Evolutionary conservation across 768 basidiomycete genomes (phyloP), one percentile per base, ranked within the genome.

Genomic region (Russula dissimulans): DNA sequence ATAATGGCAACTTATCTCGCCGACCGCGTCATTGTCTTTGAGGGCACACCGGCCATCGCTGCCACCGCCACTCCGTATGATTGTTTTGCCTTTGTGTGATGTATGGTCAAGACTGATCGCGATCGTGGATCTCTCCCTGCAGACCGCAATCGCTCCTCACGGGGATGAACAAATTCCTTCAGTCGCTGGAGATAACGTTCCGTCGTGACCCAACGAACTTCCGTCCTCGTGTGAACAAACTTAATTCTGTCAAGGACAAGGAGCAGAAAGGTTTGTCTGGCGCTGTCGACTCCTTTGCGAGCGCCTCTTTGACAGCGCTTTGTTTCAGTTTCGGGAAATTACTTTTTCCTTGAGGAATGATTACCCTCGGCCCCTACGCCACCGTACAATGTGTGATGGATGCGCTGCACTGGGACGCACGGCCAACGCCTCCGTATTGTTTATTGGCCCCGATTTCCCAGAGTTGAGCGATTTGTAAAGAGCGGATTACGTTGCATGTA

Each of bases 1-100:
- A 97, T 98, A 77, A 97, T 97, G 95, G 95, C 95, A 4, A 97
- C 95, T 2, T 98, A 99, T 74, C 89, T 99, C 57, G 95, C 97
- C 44, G 97, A 99, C 71, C 89, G 95, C 48, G 93, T 97, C 68
- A 93, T 95, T 61, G 92, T 95, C 12, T 95, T 92, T 67, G 86
- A 89, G 71, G 91, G 91, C 42, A 73, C 84, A 67, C 95, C 97
- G 6, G 95, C 94, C 44, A 73, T 94, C 52, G 56, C 86, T 53
- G 95, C 97, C 17, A 95, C 86, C 43, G 97, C 97, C 18, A 89
- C 90, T 29, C 91, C 87, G 91, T 95, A 71, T 69, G 88, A 18
- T 38, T 22, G 79, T 41, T 43, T 44, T 47, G 32, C 50, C 34
- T 38, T 45, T 48, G 29, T 36, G 34, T 38, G 18, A 52, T 54